Conservation (phyloP, 1,139 yeast genomes). For the Scheffersomyces titani region DNA sequence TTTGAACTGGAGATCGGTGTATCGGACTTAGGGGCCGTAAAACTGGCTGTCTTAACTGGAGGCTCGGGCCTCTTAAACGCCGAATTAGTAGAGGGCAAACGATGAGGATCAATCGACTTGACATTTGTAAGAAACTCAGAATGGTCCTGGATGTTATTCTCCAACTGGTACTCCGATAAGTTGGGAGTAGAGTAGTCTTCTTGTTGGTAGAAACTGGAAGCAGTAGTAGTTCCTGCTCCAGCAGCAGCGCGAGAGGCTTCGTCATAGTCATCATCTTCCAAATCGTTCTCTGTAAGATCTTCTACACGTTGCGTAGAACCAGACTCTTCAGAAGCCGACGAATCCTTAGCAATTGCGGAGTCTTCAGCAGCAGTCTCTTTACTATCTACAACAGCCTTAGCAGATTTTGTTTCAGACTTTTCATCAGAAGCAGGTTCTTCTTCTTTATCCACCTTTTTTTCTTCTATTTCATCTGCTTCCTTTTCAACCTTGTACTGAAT, state of each 20-base stretch:
- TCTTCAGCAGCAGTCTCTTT: not conserved
- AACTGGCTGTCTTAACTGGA: slow-evolving; percentile 1
- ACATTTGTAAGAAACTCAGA: slow-evolving; percentile 36
- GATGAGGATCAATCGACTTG: slow-evolving; percentile 41
- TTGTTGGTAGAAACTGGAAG: slow-evolving; percentile 19
- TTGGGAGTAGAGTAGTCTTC: slow-evolving; percentile 47
- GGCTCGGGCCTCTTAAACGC: slow-evolving; percentile 1
- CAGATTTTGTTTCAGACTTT: not conserved
- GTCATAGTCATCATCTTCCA: slow-evolving; percentile 1
- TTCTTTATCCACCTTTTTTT: slow-evolving; percentile 6
- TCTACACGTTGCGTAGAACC: slow-evolving; percentile 4
- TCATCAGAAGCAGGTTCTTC: slow-evolving; percentile 5
- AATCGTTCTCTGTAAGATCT: slow-evolving; percentile 1
- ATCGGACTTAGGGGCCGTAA: slow-evolving; percentile 7
- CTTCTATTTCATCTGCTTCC: slow-evolving; percentile 4
- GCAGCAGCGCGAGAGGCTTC: slow-evolving; percentile 6
- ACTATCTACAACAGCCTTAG: not conserved
- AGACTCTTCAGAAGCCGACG: not conserved
- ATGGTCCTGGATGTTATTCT: slow-evolving; percentile 41
- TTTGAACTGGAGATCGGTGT: slow-evolving; percentile 1
- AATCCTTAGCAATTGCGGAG: not conserved
- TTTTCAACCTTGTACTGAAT: slow-evolving; percentile 29
- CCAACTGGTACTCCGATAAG: slow-evolving; percentile 48
- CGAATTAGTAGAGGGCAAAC: slow-evolving; percentile 24
- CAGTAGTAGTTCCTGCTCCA: slow-evolving; percentile 3